Evolutionary conservation across 108 stramenopile genomes (phyloP).

Genomic region (Chaetoceros tenuissimus): DNA sequence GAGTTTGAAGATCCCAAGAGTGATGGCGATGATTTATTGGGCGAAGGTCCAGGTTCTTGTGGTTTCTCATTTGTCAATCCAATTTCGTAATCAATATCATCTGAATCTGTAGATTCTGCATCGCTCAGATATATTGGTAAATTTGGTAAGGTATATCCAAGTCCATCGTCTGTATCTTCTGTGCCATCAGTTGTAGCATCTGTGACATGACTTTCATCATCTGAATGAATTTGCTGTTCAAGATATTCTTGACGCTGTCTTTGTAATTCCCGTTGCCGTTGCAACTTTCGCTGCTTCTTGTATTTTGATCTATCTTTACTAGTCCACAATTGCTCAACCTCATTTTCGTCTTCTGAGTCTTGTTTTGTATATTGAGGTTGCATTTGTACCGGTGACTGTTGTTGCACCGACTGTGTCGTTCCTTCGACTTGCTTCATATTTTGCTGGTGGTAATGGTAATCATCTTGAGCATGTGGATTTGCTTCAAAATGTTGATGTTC

Average conservation of each 20-base stretch:
- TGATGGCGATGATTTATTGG: not conserved
- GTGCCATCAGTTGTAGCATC: constrained; percentile 43
- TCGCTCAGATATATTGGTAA: constrained; percentile 79
- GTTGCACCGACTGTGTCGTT: constrained; percentile 2
- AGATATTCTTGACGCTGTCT: constrained; percentile 21
- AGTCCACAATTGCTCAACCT: constrained; percentile 49
- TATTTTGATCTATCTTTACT: constrained; percentile 79
- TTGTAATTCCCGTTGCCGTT: constrained; percentile 26
- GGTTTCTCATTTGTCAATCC: constrained; percentile 16
- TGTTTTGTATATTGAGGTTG: not conserved
- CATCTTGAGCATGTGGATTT: not conserved
- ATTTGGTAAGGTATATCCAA: constrained; percentile 74
- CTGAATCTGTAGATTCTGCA: constrained; percentile 36
- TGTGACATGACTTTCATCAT: constrained; percentile 48
- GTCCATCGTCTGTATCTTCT: constrained; percentile 50
- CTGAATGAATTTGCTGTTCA: constrained; percentile 10
- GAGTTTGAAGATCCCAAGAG: constrained; percentile 1
- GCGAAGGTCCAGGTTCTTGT: not conserved
- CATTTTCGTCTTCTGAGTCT: not conserved
- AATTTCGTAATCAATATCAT: constrained; percentile 19
- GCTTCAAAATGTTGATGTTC: not conserved
- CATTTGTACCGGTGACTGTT: not conserved
- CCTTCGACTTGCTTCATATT: not conserved
- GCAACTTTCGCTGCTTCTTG: constrained; percentile 28
- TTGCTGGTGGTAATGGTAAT: not conserved